Evolutionary conservation across 352 stramenopile species (phyloP).

Genomic region (Peronospora farinosa): DNA sequence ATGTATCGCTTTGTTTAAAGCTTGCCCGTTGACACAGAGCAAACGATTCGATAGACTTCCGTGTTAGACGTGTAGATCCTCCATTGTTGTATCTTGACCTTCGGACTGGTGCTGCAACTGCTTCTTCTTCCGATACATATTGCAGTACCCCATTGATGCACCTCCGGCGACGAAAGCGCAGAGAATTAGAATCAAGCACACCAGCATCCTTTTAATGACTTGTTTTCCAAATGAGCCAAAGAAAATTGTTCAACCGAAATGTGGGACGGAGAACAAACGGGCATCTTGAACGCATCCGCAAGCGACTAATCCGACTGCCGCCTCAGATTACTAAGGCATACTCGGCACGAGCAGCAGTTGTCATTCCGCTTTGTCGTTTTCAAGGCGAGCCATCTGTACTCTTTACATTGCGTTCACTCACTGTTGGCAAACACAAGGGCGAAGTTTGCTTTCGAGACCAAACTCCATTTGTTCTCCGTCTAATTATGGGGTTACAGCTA

Average conservation of each 20-base stretch:
- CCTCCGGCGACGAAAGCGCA: constrained; percentile 23
- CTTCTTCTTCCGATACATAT: constrained; percentile 18
- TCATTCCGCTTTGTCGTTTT: constrained; percentile 96
- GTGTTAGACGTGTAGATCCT: constrained; percentile 9
- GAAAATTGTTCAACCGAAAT: neutral
- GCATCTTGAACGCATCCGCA: constrained; percentile 91
- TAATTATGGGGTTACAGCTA: too few species aligned
- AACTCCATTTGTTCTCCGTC: too few species aligned
- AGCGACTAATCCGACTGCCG: constrained; percentile 91
- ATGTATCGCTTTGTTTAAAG: too few species aligned
- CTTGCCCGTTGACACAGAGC: too few species aligned
- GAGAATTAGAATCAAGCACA: constrained; percentile 20
- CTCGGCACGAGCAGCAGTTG: constrained; percentile 87
- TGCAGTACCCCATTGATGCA: constrained; percentile 18
- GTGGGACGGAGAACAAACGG: too few species aligned
- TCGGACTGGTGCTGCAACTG: neutral
- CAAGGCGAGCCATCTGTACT: constrained; percentile 91
- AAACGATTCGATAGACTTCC: too few species aligned
- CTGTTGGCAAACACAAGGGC: constrained; percentile 90
- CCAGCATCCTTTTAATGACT: constrained; percentile 10
- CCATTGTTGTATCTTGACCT: constrained; percentile 9
- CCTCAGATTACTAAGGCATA: constrained; percentile 91
- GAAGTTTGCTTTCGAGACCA: constrained; percentile 90
- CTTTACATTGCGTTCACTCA: constrained; percentile 91
- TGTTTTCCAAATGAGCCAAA: neutral